These are phyloP conservation scores for Monilinia fructigena DNA, from an alignment of 2,329 filamentous ascomycete species.

Conservation along the genomic window DNA sequence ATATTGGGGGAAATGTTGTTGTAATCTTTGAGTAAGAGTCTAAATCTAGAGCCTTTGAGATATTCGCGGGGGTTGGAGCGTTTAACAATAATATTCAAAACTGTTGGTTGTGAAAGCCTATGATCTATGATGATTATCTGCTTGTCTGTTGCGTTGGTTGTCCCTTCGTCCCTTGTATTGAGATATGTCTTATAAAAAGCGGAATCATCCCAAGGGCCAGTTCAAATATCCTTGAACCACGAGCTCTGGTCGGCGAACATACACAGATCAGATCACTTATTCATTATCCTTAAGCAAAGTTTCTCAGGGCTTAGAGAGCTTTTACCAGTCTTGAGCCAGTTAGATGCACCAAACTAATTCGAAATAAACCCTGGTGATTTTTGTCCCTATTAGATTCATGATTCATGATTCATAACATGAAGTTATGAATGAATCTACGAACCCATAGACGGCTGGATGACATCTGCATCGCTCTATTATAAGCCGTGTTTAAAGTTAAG, in stretches of 20 bases:
- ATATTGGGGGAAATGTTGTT: not conserved
- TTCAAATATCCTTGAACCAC: conserved; percentile 13
- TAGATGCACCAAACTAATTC: not conserved
- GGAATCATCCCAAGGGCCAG: conserved; percentile 12
- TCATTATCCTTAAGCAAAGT: not conserved
- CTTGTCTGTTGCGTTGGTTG: not conserved
- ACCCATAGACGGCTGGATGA: conserved; percentile 11
- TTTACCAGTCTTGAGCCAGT: not conserved
- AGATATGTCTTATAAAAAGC: conserved; percentile 13
- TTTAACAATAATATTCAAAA: conserved; percentile 1
- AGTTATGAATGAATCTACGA: not conserved
- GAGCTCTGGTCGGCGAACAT: conserved; percentile 21
- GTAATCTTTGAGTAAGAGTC: not conserved
- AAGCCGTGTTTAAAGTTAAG: conserved; percentile 5
- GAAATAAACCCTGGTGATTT: not conserved
- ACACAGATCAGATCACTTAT: not conserved
- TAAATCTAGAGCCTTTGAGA: not conserved
- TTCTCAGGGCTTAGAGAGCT: not conserved
- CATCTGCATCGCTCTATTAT: conserved; percentile 3
- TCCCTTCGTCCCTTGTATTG: conserved; percentile 8
- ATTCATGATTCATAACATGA: conserved; percentile 1
- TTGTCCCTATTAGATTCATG: not conserved
- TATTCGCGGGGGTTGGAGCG: conserved; percentile 2
- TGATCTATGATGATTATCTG: not conserved
- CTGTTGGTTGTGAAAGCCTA: not conserved